Percentiles rank a stretch among this genome's conserved stretches.
Evolutionary conservation across 2,329 filamentous ascomycete species (phyloP).

Genomic region (Penicillium palitans): DNA sequence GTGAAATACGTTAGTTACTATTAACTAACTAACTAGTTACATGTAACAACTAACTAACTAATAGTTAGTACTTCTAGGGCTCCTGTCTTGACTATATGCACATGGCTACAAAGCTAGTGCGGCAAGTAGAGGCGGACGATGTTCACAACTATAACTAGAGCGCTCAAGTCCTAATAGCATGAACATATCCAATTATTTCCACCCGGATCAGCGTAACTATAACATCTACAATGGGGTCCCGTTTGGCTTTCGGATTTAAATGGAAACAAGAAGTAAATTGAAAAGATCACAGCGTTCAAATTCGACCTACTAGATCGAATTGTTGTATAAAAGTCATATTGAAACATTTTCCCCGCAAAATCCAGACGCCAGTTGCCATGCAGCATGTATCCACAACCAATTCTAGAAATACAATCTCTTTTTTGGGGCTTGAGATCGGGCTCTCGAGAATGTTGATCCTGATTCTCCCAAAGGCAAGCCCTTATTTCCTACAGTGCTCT

Average conservation of each 20-base stretch:
- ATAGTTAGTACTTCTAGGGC: neutral
- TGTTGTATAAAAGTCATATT: slow-evolving; percentile 13
- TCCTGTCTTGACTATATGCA: neutral
- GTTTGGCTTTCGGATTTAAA: neutral
- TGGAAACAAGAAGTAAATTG: neutral
- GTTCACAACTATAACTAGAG: neutral
- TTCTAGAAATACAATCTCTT: slow-evolving; percentile 25
- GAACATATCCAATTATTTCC: neutral
- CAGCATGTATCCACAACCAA: slow-evolving; percentile 33
- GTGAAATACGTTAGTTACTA: neutral
- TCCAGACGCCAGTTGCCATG: slow-evolving; percentile 43
- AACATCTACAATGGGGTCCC: neutral
- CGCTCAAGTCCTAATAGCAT: neutral
- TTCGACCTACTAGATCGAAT: slow-evolving; percentile 4
- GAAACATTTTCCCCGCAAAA: slow-evolving; percentile 22
- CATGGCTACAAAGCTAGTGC: neutral
- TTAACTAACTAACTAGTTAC: neutral
- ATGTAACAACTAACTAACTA: too few relatives aligned
- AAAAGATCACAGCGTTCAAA: slow-evolving; percentile 2
- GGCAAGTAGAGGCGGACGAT: neutral
- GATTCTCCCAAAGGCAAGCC: neutral
- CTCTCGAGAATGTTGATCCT: neutral
- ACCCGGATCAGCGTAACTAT: too few relatives aligned
- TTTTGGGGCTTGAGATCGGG: slow-evolving; percentile 14
- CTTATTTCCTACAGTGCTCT: slow-evolving; percentile 9